Evolutionary conservation across 345 rosid genomes (phyloP).

Genomic region (Ailanthus altissimus): DNA sequence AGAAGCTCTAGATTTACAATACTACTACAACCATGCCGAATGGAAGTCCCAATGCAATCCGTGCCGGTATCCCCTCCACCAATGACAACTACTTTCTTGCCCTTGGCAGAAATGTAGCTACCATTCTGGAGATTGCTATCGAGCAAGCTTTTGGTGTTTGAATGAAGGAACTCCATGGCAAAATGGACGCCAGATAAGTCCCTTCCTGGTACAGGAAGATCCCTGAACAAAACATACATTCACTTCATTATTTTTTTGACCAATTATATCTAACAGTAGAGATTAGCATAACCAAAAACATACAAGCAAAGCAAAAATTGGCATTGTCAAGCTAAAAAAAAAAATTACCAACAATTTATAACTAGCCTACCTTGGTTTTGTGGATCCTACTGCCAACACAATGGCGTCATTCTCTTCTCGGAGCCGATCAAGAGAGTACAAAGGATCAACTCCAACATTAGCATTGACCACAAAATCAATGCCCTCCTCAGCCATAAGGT

Average conservation of each 20-base stretch:
- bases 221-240: conserved; percentile 56
- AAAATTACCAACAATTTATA: not conserved
- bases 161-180: conserved; percentile 98
- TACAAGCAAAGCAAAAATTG: not conserved
- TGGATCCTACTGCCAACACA: conserved; percentile 90
- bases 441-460: conserved; percentile 78
- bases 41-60: conserved; percentile 96
- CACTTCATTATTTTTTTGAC: not conserved
- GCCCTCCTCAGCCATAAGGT: conserved; percentile 92
- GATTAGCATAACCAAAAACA: not conserved
- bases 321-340: not conserved
- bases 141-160: conserved; percentile 96
- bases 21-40: conserved; percentile 86
- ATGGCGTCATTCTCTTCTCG: conserved; percentile 81
- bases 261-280: not conserved
- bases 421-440: conserved; percentile 69
- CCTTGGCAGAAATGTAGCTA: conserved; percentile 84
- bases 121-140: conserved; percentile 84
- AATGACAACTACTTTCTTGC: conserved; percentile 91
- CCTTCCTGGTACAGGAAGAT: conserved; percentile 93
- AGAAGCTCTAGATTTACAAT: conserved; percentile 89
- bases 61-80: conserved; percentile 99
- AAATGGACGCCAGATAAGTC: conserved; percentile 88
- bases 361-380: conserved; percentile 78
- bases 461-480: conserved; percentile 87